A percentile compares a stretch with the other conserved stretches of the same genome.
Conservation (phyloP, 805 yeast genomes). For the Kodamaea laetipori region DNA sequence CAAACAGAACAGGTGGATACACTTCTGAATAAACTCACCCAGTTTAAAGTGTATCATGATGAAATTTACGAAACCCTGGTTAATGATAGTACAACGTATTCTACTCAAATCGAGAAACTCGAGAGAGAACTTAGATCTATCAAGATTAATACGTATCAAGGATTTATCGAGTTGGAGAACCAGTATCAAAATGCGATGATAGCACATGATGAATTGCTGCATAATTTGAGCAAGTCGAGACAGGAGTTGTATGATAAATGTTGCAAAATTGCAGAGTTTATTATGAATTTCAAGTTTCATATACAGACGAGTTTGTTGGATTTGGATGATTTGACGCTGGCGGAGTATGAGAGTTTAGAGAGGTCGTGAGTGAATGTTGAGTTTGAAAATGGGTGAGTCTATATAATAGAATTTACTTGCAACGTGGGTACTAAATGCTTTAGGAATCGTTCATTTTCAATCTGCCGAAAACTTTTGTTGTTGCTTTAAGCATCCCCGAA, state of each 20-base stretch:
- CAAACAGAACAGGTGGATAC: constrained; percentile 58
- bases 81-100: constrained; percentile 52
- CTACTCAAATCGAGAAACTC: constrained; percentile 65
- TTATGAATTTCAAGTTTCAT: constrained; percentile 65
- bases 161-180: constrained; percentile 48
- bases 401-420: no score
- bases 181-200: constrained; percentile 52
- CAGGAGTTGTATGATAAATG: constrained; percentile 54
- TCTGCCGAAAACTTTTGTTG: no score
- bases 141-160: constrained; percentile 51
- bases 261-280: constrained; percentile 57
- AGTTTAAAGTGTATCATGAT: constrained; percentile 55
- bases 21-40: constrained; percentile 56
- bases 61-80: constrained; percentile 56
- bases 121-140: constrained; percentile 57
- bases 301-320: constrained; percentile 67
- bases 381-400: no score
- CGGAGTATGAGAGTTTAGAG: constrained; percentile 30
- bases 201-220: constrained; percentile 52
- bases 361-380: neutral
- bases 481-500: no score
- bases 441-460: no score
- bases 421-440: no score
- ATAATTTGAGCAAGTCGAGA: constrained; percentile 49
- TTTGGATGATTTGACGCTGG: constrained; percentile 49